phyloP scores from a whole-genome alignment of 257 asterid genomes.

The Fraxinus americana region DNA sequence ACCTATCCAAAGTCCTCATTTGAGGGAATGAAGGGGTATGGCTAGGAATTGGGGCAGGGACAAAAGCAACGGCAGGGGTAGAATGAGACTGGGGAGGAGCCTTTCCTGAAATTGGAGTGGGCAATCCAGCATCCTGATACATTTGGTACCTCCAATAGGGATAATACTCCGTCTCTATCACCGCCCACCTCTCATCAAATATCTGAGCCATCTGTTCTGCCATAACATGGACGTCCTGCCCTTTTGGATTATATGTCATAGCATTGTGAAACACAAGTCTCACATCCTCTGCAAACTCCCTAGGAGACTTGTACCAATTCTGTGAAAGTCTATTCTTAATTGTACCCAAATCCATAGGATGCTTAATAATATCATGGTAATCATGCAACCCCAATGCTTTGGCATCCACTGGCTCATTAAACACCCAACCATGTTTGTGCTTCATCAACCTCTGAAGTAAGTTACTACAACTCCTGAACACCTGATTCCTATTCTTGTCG shows the following conservation, averaged over 20 bases:
- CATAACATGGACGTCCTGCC: slow-evolving; percentile 88
- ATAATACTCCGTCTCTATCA: slow-evolving; percentile 66
- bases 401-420: slow-evolving; percentile 83
- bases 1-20: slow-evolving; percentile 48
- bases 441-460: slow-evolving; percentile 85
- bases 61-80: slow-evolving; percentile 18
- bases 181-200: slow-evolving; percentile 84
- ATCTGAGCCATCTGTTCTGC: slow-evolving; percentile 67
- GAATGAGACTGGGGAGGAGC: slow-evolving; percentile 45
- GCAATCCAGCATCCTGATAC: slow-evolving; percentile 63
- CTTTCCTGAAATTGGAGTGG: slow-evolving; percentile 59
- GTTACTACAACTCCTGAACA: slow-evolving; percentile 65
- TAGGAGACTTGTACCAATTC: slow-evolving; percentile 67
- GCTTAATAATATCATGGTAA: slow-evolving; percentile 74
- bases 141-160: slow-evolving; percentile 57
- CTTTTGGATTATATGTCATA: slow-evolving; percentile 87
- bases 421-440: slow-evolving; percentile 89
- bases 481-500: slow-evolving; percentile 56
- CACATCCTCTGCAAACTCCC: slow-evolving; percentile 86
- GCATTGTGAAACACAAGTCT: slow-evolving; percentile 89
- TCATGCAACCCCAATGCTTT: slow-evolving; percentile 65
- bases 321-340: slow-evolving; percentile 66
- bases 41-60: slow-evolving; percentile 29
- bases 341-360: slow-evolving; percentile 95
- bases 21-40: slow-evolving; percentile 37